phyloP scores from a whole-genome alignment of 306 rosid species.

The Acacia melanoxylon region DNA sequence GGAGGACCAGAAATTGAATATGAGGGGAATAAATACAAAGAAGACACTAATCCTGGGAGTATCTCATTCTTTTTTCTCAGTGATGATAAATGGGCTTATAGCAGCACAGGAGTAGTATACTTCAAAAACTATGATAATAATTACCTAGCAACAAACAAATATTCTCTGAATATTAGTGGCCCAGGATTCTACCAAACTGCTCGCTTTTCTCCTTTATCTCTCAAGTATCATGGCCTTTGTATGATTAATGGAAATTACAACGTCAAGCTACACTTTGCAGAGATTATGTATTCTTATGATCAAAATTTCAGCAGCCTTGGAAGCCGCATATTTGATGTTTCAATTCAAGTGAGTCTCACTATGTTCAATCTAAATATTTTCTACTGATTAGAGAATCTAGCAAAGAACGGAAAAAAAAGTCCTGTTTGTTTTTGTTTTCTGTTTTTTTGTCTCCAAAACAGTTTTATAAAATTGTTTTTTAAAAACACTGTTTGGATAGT shows the following conservation, averaged over 20 bases:
- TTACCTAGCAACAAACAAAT: conserved; percentile 34
- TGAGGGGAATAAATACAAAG: conserved; percentile 45
- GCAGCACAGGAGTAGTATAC: conserved; percentile 62
- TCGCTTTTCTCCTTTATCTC: conserved; percentile 67
- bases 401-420: too few relatives aligned
- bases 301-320: conserved; percentile 55
- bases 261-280: conserved; percentile 85
- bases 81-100: conserved; percentile 64
- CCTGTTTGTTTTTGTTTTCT: too few relatives aligned
- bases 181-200: conserved; percentile 50
- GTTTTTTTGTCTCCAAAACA: too few relatives aligned
- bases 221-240: conserved; percentile 75
- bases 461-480: too few relatives aligned
- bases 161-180: conserved; percentile 41
- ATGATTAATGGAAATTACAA: conserved; percentile 65
- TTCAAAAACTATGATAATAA: not conserved
- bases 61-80: conserved; percentile 38
- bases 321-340: conserved; percentile 70
- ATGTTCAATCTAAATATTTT: not conserved
- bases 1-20: conserved; percentile 47
- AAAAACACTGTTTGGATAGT: too few relatives aligned
- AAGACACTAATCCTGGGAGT: conserved; percentile 34
- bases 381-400: too few relatives aligned
- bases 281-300: conserved; percentile 61
- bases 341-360: conserved; percentile 70